phyloP scores from a whole-genome alignment of 2,329 filamentous ascomycete genomes.

The Dryadomyces sulphureus region DNA sequence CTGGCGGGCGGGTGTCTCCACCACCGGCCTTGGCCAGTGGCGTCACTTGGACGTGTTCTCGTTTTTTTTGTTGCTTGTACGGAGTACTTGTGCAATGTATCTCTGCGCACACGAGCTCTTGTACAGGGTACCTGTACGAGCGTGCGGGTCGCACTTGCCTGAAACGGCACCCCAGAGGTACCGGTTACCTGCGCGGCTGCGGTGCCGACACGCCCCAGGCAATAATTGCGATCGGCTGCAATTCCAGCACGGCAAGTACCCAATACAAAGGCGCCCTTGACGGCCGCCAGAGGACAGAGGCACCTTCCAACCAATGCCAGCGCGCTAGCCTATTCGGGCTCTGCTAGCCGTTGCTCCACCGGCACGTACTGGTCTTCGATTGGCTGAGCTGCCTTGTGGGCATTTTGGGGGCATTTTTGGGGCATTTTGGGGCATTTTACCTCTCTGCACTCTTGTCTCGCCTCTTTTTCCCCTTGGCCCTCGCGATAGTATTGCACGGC shows the following conservation, averaged over 20 bases:
- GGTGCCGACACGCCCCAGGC: not conserved
- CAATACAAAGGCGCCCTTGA: too few relatives aligned
- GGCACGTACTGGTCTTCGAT: not conserved
- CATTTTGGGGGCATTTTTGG: too few relatives aligned
- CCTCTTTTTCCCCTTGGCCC: not conserved
- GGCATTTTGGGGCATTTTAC: too few relatives aligned
- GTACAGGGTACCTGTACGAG: too few relatives aligned
- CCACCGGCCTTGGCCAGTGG: not conserved
- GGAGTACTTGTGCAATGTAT: not conserved
- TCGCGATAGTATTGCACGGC: slow-evolving; percentile 1
- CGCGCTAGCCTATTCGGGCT: not conserved
- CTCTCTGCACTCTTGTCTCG: too few relatives aligned
- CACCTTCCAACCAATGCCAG: not conserved
- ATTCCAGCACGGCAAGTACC: not conserved
- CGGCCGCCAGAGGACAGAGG: too few relatives aligned
- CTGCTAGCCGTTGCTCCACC: not conserved
- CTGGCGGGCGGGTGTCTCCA: not conserved
- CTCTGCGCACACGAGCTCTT: too few relatives aligned
- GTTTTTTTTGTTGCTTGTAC: not conserved
- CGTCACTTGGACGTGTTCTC: too few relatives aligned
- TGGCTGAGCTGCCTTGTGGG: not conserved
- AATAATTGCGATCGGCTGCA: not conserved
- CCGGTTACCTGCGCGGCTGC: too few relatives aligned
- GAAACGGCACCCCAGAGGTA: too few relatives aligned
- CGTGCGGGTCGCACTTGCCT: too few relatives aligned